These are phyloP conservation scores for Suhomyces sp. DNA, from an alignment of 805 yeast species.

Conservation along the genomic window DNA sequence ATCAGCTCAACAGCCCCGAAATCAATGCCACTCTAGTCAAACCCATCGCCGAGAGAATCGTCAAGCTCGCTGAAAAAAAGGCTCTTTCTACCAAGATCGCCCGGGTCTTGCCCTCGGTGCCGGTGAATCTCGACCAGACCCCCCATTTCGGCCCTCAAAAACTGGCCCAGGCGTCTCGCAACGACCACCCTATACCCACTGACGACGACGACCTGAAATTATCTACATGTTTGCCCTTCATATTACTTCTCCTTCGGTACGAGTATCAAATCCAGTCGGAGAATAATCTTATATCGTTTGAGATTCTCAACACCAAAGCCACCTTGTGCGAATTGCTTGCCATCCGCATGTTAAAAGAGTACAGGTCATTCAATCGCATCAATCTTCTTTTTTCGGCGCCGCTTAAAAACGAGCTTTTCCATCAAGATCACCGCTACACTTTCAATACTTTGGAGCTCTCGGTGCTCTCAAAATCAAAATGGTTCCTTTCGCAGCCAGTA, in stretches of 20 bases:
- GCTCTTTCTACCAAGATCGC: conserved; percentile 32
- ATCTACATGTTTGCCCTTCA: conserved; percentile 27
- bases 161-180: conserved; percentile 8
- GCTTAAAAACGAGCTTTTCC: conserved; percentile 32
- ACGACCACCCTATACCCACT: not conserved
- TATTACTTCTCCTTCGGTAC: conserved; percentile 33
- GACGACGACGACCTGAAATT: conserved; percentile 15
- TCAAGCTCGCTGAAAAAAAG: conserved; percentile 38
- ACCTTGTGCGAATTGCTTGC: conserved; percentile 54
- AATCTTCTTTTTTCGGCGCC: conserved; percentile 48
- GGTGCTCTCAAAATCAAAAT: conserved; percentile 51
- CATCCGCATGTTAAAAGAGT: conserved; percentile 47
- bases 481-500: conserved; percentile 51
- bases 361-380: conserved; percentile 40
- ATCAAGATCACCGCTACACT: conserved; percentile 12
- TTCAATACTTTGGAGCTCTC: conserved; percentile 51
- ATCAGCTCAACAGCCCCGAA: conserved; percentile 52
- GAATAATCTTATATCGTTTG: conserved; percentile 35
- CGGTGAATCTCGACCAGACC: conserved; percentile 18
- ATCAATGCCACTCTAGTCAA: conserved; percentile 44
- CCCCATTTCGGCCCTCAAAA: conserved; percentile 20
- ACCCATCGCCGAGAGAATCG: conserved; percentile 43
- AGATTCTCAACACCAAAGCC: conserved; percentile 43
- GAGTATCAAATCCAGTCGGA: conserved; percentile 41
- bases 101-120: conserved; percentile 25